Evolutionary conservation across 148 eudicot species (phyloP), one percentile per base, ranked within the genome.

Genomic region (Rhododendron henanense): DNA sequence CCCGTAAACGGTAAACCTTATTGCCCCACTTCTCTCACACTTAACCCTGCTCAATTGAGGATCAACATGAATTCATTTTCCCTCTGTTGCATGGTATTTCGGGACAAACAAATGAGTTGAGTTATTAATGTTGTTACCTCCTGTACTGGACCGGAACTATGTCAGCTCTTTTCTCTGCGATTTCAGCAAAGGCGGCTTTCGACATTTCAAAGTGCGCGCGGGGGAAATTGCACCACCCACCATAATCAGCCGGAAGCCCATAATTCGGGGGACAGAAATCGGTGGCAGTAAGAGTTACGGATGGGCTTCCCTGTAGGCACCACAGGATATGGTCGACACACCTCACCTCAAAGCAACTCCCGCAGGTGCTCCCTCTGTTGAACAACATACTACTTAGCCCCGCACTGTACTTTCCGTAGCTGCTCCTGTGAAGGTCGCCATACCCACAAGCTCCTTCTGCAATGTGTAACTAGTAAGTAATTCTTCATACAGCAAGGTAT

Each of bases 191-290:
- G 0, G 94, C 91, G 28, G 89, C 79, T 87, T 88, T 88, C 2
- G 95, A 92, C 91, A 94, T 86, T 84, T 93, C 93, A 77, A 94
- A 94, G 85, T 94, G 97, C 31, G 91, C 88, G n/a, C 87, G 85
- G 10, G 97, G 97, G 63, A 92, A 89, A 41, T 92, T 94, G 59
- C 97, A 94, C 97, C 97, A 94, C 3, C 95, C 95, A 75, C 95
- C 97, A 82, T 90, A 90, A 69, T 94, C 95, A 63, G 94, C 65
- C 13, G 94, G 79, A 57, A 91, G 93, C n/a, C 94, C 94, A 25
- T 89, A 91, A 65, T 94, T 94, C 0, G 94, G 96, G 33, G 97
- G 82, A 79, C 97, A 94, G 88, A 93, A 94, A 84, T 94, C 95
- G 7, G 97, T 91, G 81, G 91, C 95, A 5, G 94, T 93, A n/a